These are phyloP conservation scores for Paratinospora sagittata DNA, from an alignment of 164 flowering plant genomes.

Conservation along the genomic window DNA sequence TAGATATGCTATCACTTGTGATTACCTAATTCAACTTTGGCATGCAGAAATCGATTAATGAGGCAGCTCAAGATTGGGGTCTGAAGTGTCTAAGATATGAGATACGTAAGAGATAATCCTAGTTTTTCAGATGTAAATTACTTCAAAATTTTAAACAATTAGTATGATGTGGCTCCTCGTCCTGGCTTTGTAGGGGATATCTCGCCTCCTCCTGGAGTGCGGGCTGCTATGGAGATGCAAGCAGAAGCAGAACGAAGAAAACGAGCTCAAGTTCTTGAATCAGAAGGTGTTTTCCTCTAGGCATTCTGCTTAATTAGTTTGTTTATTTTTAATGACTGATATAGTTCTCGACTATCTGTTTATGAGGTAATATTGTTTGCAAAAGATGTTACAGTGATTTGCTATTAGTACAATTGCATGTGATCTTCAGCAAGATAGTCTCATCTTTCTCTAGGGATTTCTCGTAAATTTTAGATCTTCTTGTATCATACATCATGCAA, in stretches of 20 bases:
- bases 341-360: neutral
- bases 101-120: constrained; percentile 49
- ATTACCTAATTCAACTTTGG: neutral
- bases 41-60: constrained; percentile 73
- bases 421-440: neutral
- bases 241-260: constrained; percentile 96
- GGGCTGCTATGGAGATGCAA: constrained; percentile 96
- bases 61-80: constrained; percentile 89
- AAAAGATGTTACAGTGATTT: neutral
- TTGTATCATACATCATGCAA: neutral
- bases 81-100: constrained; percentile 89
- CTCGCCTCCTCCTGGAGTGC: constrained; percentile 79
- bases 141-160: neutral
- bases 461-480: neutral
- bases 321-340: neutral
- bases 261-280: constrained; percentile 88
- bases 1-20: no score
- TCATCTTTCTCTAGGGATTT: neutral
- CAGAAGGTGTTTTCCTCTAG: constrained; percentile 51
- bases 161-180: neutral
- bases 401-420: neutral
- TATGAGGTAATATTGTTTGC: neutral
- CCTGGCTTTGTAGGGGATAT: constrained; percentile 64
- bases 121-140: neutral
- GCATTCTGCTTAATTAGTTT: neutral